Percentiles rank a stretch among this genome's conserved stretches.
These are phyloP conservation scores for Globisporangium uncinulatum DNA, from an alignment of 352 stramenopile species.

Conservation along the genomic window DNA sequence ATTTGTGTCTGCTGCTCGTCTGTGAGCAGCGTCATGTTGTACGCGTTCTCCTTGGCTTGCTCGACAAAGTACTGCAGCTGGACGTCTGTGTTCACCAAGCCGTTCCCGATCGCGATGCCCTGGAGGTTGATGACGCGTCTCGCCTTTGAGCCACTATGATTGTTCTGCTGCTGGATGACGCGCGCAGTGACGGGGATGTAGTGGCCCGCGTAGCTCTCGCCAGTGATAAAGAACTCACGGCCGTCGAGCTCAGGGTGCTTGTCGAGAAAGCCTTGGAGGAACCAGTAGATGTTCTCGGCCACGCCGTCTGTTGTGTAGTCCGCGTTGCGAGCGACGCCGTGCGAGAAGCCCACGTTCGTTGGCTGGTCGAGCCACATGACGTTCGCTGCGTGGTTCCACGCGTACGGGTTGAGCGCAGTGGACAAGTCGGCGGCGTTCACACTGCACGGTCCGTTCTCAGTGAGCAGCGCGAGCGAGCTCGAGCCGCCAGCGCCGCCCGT, in stretches of 20 bases:
- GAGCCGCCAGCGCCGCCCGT: slow-evolving; percentile 20
- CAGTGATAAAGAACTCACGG: slow-evolving; percentile 75
- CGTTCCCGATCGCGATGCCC: slow-evolving; percentile 75
- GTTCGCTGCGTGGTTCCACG: slow-evolving; percentile 66
- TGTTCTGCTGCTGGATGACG: background rate
- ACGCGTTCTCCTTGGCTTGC: slow-evolving; percentile 47
- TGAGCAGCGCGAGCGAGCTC: slow-evolving; percentile 10
- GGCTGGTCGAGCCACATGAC: slow-evolving; percentile 70
- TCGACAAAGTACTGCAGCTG: slow-evolving; percentile 28
- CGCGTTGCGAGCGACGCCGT: slow-evolving; percentile 29
- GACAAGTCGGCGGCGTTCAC: slow-evolving; percentile 31
- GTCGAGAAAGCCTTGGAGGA: slow-evolving; percentile 56
- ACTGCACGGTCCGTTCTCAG: slow-evolving; percentile 66
- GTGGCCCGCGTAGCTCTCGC: slow-evolving; percentile 82
- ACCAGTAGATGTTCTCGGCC: slow-evolving; percentile 57
- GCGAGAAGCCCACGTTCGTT: slow-evolving; percentile 56
- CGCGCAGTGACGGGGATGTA: slow-evolving; percentile 69
- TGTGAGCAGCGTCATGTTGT: slow-evolving; percentile 49
- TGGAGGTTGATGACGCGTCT: slow-evolving; percentile 55
- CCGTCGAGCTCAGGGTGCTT: slow-evolving; percentile 63
- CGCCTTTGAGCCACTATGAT: slow-evolving; percentile 63
- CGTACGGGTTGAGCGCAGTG: slow-evolving; percentile 52
- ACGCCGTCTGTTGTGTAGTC: slow-evolving; percentile 47
- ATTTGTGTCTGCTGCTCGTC: slow-evolving; percentile 29
- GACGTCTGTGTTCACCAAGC: slow-evolving; percentile 28